Evolutionary conservation across 164 flowering plant genomes (phyloP), one percentile per base, ranked within the genome.

Genomic region (Liquidambar formosana): DNA sequence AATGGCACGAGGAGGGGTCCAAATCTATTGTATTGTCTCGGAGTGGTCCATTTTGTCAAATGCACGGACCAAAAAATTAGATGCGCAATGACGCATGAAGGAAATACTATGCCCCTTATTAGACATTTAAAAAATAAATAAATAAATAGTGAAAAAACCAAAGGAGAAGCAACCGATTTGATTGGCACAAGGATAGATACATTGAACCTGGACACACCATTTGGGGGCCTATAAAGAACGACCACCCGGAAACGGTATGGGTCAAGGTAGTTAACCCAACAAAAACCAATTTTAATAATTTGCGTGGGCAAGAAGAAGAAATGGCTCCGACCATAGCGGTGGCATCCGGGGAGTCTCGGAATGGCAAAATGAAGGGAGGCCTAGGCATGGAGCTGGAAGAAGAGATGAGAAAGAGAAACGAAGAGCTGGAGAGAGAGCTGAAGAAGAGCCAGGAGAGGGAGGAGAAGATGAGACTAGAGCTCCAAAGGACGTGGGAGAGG

Each of bases 341-440:
- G 43, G 19, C 64, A 2, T 45, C 10, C 19, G 18, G 23, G 14
- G 16, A 43, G 19, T 4, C 47, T 57, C 9, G 33, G 57, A 11
- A 4, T 47, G 11, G 4, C 21, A 46, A 46, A 65, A 57, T 14
- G 72, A 15, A 52, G 75, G 56, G 51, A 16, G 53, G 67, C 3
- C 16, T 71, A 49, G 21, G 63, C n/a, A n/a, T n/a, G n/a, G n/a
- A n/a, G n/a, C n/a, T n/a, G 62, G 8, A 71, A n/a, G 59, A 70
- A 49, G 53, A 18, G 70, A 57, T 86, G 72, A 70, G 62, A 75
- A 72, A 56, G 80, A 80, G 83, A 63, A 89, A 89, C 72, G 91
- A 87, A 71, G 95, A 91, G 80, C 67, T 89, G 78, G 92, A 87
- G 78, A 71, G 51, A 54, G 94, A 85, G 58, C 65, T 93, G 77